phyloP scores from a whole-genome alignment of 2,329 filamentous ascomycete genomes.

The Fusarium annulatum region DNA sequence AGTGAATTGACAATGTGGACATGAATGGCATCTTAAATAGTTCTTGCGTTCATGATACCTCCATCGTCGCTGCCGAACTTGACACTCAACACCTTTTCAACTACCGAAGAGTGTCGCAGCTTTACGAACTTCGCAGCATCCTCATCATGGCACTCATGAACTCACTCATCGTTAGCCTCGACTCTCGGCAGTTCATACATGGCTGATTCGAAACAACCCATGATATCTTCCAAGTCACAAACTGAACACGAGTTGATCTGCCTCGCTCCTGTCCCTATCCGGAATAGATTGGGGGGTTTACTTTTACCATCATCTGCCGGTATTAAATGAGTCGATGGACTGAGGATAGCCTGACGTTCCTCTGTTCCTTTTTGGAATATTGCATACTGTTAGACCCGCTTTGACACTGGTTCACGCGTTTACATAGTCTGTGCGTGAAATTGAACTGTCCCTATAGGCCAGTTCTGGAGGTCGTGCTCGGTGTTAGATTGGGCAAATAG shows the following conservation, averaged over 20 bases:
- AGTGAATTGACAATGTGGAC: not conserved
- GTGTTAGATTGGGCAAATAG: not conserved
- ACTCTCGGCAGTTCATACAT: not conserved
- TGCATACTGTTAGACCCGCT: not conserved
- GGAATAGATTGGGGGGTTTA: not conserved
- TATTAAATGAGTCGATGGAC: not conserved
- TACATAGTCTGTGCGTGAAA: not conserved
- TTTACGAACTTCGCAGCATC: not conserved
- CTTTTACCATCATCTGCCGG: not conserved
- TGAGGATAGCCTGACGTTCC: not conserved
- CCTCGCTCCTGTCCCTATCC: not conserved
- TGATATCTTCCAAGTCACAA: not conserved
- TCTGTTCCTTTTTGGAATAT: no score
- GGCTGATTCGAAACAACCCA: not conserved
- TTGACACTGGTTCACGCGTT: rapidly evolving
- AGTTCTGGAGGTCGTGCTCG: not conserved
- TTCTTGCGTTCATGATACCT: not conserved
- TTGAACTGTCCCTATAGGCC: rapidly evolving
- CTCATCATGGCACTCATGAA: not conserved
- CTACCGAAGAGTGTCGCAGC: not conserved
- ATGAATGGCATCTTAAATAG: not conserved
- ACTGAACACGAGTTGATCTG: not conserved
- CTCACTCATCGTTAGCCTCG: not conserved
- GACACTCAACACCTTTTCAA: not conserved
- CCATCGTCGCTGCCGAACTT: not conserved